Conservation (phyloP, 345 rosid genomes). For the Mangifera indica region DNA sequence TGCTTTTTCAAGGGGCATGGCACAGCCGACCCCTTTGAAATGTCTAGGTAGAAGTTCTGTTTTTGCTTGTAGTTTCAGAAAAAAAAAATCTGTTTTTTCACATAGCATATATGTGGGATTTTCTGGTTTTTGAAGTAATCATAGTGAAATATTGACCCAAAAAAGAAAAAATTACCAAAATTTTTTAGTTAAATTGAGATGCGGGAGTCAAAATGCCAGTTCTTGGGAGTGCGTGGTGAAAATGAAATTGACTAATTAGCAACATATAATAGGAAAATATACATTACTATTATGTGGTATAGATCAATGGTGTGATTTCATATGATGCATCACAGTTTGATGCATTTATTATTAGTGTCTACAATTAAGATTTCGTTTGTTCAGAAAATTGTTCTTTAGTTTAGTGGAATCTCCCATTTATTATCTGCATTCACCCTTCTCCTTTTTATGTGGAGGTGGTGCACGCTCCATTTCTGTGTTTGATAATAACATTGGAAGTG, state of each 20-base stretch:
- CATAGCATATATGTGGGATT: background rate
- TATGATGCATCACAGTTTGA: background rate
- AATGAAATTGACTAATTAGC: slow-evolving; percentile 1
- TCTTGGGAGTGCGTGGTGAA: background rate
- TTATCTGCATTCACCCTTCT: slow-evolving; percentile 11
- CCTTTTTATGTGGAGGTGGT: slow-evolving; percentile 58
- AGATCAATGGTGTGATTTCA: background rate
- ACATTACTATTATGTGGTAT: background rate
- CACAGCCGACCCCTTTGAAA: too few relatives aligned
- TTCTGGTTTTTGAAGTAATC: background rate
- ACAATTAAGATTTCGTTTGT: slow-evolving; percentile 7
- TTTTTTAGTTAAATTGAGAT: background rate
- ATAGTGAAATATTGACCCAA: background rate
- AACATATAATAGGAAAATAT: background rate
- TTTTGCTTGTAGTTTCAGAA: background rate
- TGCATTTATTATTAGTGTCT: background rate
- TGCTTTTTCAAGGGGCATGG: too few relatives aligned
- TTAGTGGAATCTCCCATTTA: slow-evolving; percentile 3
- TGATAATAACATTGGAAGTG: slow-evolving; percentile 82
- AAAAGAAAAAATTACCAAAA: background rate
- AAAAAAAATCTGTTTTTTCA: background rate
- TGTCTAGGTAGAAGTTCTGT: background rate
- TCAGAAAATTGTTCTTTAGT: slow-evolving; percentile 4
- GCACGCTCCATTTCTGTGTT: slow-evolving; percentile 87
- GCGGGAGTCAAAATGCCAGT: background rate